phyloP scores from a whole-genome alignment of 495 filamentous ascomycete genomes.

The Pseudomonodictys pantanalensis region DNA sequence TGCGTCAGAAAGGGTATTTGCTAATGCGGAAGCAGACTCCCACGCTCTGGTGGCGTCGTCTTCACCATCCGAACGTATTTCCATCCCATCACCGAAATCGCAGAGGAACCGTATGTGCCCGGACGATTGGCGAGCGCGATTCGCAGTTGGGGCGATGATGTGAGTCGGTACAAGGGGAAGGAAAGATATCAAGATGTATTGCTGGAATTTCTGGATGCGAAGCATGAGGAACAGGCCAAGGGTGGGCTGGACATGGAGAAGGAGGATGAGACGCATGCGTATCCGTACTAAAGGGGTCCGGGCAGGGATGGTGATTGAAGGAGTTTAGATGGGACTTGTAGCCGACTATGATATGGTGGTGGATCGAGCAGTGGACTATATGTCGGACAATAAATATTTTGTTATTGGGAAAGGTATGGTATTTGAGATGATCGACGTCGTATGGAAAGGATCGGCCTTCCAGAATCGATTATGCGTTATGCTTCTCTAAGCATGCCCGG shows the following conservation, averaged over 20 bases:
- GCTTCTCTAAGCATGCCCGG: too few species aligned
- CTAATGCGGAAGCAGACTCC: constrained; percentile 45
- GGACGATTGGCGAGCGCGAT: constrained; percentile 42
- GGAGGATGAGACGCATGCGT: constrained; percentile 38
- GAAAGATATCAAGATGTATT: constrained; percentile 76
- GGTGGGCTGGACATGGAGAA: constrained; percentile 48
- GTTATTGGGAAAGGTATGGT: too few species aligned
- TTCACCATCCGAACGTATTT: constrained; percentile 48
- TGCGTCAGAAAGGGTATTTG: not conserved
- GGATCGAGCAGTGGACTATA: too few species aligned
- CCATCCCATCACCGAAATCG: constrained; percentile 43
- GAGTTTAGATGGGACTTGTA: too few species aligned
- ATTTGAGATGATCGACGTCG: too few species aligned
- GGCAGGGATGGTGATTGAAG: too few species aligned
- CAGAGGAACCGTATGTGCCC: constrained; percentile 42
- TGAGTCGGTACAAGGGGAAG: constrained; percentile 78
- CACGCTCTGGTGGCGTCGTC: constrained; percentile 67
- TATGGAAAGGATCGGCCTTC: too few species aligned
- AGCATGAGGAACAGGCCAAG: constrained; percentile 73
- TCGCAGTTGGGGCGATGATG: constrained; percentile 84
- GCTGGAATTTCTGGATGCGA: constrained; percentile 76
- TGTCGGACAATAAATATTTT: too few species aligned
- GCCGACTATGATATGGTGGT: too few species aligned
- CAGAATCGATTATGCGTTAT: too few species aligned
- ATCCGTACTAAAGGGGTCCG: constrained; percentile 34